phyloP scores from a whole-genome alignment of 2,329 filamentous ascomycete genomes.

The Microsporum canis region DNA sequence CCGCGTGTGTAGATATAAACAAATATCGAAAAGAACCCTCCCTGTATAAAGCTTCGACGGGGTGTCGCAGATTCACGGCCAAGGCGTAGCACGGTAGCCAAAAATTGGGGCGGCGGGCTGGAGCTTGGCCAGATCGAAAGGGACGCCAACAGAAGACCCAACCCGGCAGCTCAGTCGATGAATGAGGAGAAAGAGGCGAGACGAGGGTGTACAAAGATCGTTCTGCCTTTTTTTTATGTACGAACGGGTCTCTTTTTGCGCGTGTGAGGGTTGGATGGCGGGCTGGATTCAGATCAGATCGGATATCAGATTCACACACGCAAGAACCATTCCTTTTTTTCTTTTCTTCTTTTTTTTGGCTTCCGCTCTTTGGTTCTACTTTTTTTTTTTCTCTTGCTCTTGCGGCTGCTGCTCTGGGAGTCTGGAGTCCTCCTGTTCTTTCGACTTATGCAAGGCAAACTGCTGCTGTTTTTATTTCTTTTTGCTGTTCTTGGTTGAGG shows the following conservation, averaged over 20 bases:
- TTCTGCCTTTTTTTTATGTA: background rate
- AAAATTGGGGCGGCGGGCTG: slow-evolving; percentile 1
- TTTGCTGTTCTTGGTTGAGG: background rate
- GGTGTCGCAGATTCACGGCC: background rate
- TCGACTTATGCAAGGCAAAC: background rate
- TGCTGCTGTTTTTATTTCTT: background rate
- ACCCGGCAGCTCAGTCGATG: background rate
- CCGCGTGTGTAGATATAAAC: background rate
- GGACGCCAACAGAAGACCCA: background rate
- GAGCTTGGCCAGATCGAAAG: slow-evolving; percentile 1
- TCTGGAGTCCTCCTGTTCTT: background rate
- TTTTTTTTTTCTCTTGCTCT: background rate
- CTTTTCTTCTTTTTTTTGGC: background rate
- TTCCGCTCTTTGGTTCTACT: background rate
- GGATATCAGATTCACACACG: slow-evolving; percentile 4
- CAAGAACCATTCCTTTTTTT: background rate
- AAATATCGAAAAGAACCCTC: background rate
- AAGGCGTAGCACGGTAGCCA: slow-evolving; percentile 4
- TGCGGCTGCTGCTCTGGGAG: background rate
- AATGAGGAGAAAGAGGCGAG: background rate
- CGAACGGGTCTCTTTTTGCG: slow-evolving; percentile 1
- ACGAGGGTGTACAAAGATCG: slow-evolving; percentile 2
- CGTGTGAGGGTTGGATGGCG: background rate
- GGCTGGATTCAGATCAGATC: slow-evolving; percentile 3
- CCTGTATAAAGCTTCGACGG: slow-evolving; percentile 1